These are phyloP conservation scores for Tephrocybe sp. DNA, from an alignment of 768 basidiomycete genomes.

Conservation along the genomic window DNA sequence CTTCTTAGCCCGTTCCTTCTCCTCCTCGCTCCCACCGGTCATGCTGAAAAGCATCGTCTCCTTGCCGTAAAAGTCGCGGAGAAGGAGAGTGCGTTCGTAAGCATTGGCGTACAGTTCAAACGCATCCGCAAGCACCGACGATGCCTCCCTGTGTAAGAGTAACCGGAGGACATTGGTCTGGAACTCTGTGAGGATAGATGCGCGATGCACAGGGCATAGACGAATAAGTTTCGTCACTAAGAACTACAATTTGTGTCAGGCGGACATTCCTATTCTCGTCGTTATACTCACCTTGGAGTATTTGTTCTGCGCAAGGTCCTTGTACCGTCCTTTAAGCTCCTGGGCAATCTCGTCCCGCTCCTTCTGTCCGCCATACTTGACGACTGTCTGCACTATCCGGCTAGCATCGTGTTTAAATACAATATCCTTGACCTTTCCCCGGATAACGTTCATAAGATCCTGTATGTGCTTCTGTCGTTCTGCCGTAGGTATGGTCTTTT, in stretches of 20 bases:
- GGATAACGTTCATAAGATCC: constrained; percentile 72
- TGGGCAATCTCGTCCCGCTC: constrained; percentile 80
- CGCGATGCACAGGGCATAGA: constrained; percentile 70
- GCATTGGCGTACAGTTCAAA: constrained; percentile 88
- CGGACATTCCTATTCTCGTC: not conserved
- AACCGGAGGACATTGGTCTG: constrained; percentile 73
- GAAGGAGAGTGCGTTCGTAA: constrained; percentile 76
- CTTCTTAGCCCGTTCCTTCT: constrained; percentile 63
- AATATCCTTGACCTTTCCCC: constrained; percentile 82
- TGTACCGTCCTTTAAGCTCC: constrained; percentile 82
- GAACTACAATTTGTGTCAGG: constrained; percentile 46
- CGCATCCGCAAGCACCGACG: constrained; percentile 80
- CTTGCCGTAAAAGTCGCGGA: constrained; percentile 90
- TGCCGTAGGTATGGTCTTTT: constrained; percentile 65
- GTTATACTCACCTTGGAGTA: constrained; percentile 74
- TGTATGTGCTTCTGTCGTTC: constrained; percentile 77
- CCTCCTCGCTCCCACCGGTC: constrained; percentile 54
- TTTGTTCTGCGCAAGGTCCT: constrained; percentile 78
- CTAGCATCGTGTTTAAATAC: constrained; percentile 93
- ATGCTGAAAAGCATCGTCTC: constrained; percentile 74
- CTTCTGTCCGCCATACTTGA: constrained; percentile 75
- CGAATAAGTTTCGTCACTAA: constrained; percentile 80
- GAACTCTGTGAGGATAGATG: constrained; percentile 77
- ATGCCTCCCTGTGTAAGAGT: constrained; percentile 83
- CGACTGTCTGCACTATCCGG: constrained; percentile 77